Conservation (phyloP, 768 basidiomycete species). For the Lactarius hengduanensis region DNA sequence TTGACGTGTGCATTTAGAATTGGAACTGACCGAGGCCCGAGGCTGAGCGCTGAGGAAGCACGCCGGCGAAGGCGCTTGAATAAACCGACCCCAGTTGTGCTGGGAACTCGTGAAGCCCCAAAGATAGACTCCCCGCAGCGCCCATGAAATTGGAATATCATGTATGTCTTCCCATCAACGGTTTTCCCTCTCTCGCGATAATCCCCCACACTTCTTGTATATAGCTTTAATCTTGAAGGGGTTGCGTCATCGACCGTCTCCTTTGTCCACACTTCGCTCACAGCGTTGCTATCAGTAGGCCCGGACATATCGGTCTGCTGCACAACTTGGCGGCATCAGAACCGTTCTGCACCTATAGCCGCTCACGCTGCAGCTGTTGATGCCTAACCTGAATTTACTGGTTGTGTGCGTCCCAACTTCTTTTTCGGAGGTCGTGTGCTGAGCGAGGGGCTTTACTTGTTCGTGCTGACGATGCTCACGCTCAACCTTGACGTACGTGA, state of each 20-base stretch:
- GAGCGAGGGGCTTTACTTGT: not conserved
- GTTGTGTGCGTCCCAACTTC: not conserved
- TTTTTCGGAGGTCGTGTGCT: not conserved
- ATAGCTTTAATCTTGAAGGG: not conserved
- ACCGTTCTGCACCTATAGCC: not conserved
- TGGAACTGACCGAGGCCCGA: not conserved
- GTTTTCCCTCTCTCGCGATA: not conserved
- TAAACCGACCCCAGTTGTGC: not conserved
- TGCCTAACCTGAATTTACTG: not conserved
- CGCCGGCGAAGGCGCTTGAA: not conserved
- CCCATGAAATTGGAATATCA: no score
- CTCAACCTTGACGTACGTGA: constrained; percentile 2
- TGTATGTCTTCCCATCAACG: not conserved
- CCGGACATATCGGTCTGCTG: not conserved
- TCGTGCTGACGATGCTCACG: not conserved
- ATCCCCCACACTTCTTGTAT: not conserved
- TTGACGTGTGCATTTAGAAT: not conserved
- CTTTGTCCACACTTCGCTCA: not conserved
- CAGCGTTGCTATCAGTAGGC: not conserved
- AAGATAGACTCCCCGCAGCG: no score
- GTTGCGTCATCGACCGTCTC: not conserved
- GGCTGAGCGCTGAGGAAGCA: not conserved
- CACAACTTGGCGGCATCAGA: not conserved
- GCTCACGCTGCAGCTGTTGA: not conserved
- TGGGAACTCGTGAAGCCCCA: not conserved